Conservation (phyloP, 768 basidiomycete genomes). For the Mycena chlorophos region DNA sequence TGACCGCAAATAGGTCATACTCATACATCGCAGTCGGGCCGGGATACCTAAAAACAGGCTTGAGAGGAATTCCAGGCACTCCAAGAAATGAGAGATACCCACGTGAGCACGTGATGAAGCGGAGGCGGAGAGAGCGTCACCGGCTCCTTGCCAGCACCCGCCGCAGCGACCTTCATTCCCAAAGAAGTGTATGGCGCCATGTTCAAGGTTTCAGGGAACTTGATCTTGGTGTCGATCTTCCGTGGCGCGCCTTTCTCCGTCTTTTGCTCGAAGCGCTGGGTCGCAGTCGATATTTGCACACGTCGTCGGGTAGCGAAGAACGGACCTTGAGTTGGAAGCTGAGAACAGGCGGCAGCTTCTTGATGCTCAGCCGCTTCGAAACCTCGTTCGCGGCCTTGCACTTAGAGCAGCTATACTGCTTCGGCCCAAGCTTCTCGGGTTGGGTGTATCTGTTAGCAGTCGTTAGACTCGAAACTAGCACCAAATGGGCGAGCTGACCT, state of each 20-base stretch:
- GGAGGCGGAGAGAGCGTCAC: background rate
- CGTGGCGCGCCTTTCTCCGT: slow-evolving; percentile 71
- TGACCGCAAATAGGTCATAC: slow-evolving; percentile 90
- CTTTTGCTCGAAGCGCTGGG: slow-evolving; percentile 90
- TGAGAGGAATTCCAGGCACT: background rate
- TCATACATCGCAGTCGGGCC: slow-evolving; percentile 74
- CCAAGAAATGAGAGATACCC: slow-evolving; percentile 20
- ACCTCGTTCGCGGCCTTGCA: slow-evolving; percentile 79
- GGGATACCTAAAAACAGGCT: slow-evolving; percentile 36
- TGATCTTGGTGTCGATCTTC: slow-evolving; percentile 83
- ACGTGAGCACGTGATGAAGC: slow-evolving; percentile 26
- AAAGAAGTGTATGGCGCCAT: slow-evolving; percentile 86
- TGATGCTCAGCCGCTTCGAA: slow-evolving; percentile 82
- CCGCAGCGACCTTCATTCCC: slow-evolving; percentile 51
- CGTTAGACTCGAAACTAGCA: slow-evolving; percentile 8
- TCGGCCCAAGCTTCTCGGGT: slow-evolving; percentile 78
- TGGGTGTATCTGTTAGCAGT: slow-evolving; percentile 67
- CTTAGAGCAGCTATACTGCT: slow-evolving; percentile 81
- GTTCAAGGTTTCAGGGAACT: slow-evolving; percentile 80
- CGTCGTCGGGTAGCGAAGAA: slow-evolving; percentile 6
- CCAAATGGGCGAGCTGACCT: slow-evolving; percentile 44
- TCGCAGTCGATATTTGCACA: background rate
- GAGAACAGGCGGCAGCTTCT: slow-evolving; percentile 82
- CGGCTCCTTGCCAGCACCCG: slow-evolving; percentile 34
- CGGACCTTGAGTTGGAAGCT: slow-evolving; percentile 93